Conservation (phyloP, 495 filamentous ascomycete species). For the Lepraria neglecta region DNA sequence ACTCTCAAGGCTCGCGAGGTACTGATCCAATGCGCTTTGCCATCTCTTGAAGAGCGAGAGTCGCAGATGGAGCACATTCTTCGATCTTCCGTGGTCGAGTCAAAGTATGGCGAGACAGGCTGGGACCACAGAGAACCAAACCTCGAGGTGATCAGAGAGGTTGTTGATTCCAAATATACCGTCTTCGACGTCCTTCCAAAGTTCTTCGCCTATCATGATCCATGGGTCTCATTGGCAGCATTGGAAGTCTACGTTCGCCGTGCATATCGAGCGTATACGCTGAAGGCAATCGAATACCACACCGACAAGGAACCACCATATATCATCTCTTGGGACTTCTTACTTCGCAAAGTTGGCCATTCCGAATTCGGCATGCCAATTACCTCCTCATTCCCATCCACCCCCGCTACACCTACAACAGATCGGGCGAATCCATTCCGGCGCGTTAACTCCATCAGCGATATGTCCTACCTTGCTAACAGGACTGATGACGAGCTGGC, state of each 20-base stretch:
- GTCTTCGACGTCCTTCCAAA: constrained; percentile 92
- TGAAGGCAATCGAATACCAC: constrained; percentile 84
- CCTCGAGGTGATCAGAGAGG: constrained; percentile 83
- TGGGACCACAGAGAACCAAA: constrained; percentile 94
- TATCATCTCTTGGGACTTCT: constrained; percentile 90
- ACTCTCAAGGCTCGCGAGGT: constrained; percentile 94
- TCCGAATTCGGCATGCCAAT: constrained; percentile 78
- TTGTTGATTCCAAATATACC: constrained; percentile 96
- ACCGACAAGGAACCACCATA: constrained; percentile 69
- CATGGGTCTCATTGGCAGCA: constrained; percentile 90
- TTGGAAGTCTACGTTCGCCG: constrained; percentile 94
- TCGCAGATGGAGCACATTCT: constrained; percentile 98
- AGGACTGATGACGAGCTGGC: constrained; percentile 63
- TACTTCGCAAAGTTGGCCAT: constrained; percentile 82
- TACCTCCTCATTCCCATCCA: constrained; percentile 68
- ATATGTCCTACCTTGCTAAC: constrained; percentile 79
- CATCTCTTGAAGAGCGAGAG: constrained; percentile 88
- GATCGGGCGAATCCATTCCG: constrained; percentile 58
- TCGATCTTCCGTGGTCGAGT: constrained; percentile 93
- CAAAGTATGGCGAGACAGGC: constrained; percentile 91
- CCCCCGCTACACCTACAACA: constrained; percentile 72
- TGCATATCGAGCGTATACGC: constrained; percentile 88
- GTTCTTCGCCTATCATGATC: constrained; percentile 90
- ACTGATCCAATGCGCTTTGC: constrained; percentile 91
- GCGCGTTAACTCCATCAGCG: constrained; percentile 87